These are phyloP conservation scores for Plasmodium coatneyi DNA, from an alignment of 169 alveolate species.

Conservation along the genomic window DNA sequence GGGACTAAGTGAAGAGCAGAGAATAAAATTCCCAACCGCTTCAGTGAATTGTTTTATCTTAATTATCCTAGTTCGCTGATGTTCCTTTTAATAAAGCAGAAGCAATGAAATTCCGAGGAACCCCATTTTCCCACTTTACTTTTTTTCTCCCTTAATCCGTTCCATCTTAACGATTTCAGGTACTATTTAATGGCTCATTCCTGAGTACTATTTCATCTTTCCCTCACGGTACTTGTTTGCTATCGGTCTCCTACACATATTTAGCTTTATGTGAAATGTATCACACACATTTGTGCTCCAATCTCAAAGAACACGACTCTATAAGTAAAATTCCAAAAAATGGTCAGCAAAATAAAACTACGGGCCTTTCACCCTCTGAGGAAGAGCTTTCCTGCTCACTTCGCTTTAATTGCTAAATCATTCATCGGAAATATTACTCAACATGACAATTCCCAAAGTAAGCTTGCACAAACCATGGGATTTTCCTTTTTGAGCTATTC, in stretches of 20 bases:
- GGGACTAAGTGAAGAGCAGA: too few species aligned
- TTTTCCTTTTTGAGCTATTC: conserved; percentile 88
- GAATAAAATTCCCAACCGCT: too few species aligned
- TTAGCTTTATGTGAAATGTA: conserved; percentile 90
- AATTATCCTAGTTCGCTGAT: too few species aligned
- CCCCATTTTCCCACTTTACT: conserved; percentile 79
- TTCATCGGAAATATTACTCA: background rate
- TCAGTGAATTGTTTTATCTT: too few species aligned
- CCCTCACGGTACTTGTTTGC: conserved; percentile 96
- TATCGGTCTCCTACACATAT: conserved; percentile 92
- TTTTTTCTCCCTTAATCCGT: conserved; percentile 81
- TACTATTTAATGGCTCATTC: conserved; percentile 83
- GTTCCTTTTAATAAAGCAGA: too few species aligned
- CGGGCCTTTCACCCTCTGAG: conserved; percentile 93
- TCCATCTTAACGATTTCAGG: conserved; percentile 34
- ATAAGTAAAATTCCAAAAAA: background rate
- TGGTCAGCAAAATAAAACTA: conserved; percentile 72
- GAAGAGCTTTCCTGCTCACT: conserved; percentile 82
- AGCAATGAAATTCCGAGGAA: too few species aligned
- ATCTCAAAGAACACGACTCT: conserved; percentile 84
- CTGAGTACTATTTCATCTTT: conserved; percentile 94
- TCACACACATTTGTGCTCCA: conserved; percentile 89
- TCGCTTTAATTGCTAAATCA: background rate
- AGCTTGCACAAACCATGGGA: conserved; percentile 25
- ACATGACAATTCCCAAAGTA: background rate